These are phyloP conservation scores for Cladophialophora carrionii DNA, from an alignment of 2,329 filamentous ascomycete genomes.

Conservation along the genomic window DNA sequence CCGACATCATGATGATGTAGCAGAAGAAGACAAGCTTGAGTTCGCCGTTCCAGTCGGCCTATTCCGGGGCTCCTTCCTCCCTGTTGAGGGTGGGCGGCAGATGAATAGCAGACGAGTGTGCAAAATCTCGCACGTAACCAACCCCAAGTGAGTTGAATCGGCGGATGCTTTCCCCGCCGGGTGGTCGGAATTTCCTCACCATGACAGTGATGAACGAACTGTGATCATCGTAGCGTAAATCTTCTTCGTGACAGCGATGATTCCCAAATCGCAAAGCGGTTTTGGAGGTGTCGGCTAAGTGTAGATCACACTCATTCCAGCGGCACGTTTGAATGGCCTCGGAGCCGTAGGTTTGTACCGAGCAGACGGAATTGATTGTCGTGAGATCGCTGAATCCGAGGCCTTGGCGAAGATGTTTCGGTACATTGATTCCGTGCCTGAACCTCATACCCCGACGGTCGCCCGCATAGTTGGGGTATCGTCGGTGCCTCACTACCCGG, in stretches of 20 bases:
- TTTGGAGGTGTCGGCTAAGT: not conserved
- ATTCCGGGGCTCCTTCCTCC: not conserved
- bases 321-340: not conserved
- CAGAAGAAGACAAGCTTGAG: not conserved
- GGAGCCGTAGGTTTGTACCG: not conserved
- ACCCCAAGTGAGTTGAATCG: not conserved
- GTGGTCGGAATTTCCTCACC: not conserved
- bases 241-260: not conserved
- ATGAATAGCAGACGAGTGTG: not conserved
- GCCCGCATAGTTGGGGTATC: not conserved
- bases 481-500: not conserved
- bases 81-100: not conserved
- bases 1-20: not conserved
- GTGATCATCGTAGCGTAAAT: not conserved
- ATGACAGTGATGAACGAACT: not conserved
- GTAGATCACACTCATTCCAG: not conserved
- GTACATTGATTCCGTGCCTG: not conserved
- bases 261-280: not conserved
- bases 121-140: not conserved
- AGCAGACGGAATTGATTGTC: not conserved
- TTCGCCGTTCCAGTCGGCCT: not conserved
- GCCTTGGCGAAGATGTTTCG: not conserved
- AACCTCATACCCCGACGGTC: not conserved
- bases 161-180: not conserved
- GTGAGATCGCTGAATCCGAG: not conserved